phyloP scores from a whole-genome alignment of 768 basidiomycete genomes.

The Terana coerulea region DNA sequence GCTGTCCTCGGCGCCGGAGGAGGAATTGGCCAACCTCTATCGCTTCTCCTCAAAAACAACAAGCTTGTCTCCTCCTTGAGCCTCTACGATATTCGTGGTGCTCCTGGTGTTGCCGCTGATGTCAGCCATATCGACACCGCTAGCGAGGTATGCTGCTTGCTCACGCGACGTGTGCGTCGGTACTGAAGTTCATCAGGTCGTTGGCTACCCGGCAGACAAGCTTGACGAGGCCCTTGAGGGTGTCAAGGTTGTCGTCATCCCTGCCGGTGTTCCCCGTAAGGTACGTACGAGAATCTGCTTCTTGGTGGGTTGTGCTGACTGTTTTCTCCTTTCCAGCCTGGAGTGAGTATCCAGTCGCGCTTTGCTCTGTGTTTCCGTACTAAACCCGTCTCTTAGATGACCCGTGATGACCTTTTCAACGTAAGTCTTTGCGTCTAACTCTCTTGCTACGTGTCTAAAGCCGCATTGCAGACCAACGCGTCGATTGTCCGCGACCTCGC shows the following conservation, averaged over 20 bases:
- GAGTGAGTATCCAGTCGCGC: slow-evolving; percentile 52
- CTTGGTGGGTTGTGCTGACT: slow-evolving; percentile 23
- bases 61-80: slow-evolving; percentile 82
- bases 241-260: slow-evolving; percentile 91
- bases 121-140: slow-evolving; percentile 90
- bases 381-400: slow-evolving; percentile 59
- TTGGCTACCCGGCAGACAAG: slow-evolving; percentile 79
- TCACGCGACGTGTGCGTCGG: background rate
- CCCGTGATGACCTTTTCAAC: slow-evolving; percentile 95
- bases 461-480: slow-evolving; percentile 76
- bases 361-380: slow-evolving; percentile 17
- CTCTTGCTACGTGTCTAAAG: background rate
- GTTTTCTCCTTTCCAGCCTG: slow-evolving; percentile 51
- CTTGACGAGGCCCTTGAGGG: slow-evolving; percentile 88
- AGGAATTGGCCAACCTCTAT: slow-evolving; percentile 98
- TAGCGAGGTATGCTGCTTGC: slow-evolving; percentile 57
- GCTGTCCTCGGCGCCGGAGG: slow-evolving; percentile 97
- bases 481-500: slow-evolving; percentile 98
- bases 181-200: slow-evolving; percentile 45
- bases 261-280: slow-evolving; percentile 99
- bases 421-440: slow-evolving; percentile 40
- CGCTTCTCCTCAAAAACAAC: slow-evolving; percentile 89
- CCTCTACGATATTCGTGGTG: slow-evolving; percentile 93
- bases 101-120: slow-evolving; percentile 96
- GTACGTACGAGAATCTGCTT: slow-evolving; percentile 42